Conservation (phyloP, 148 eudicot species). For the Camellia lanceoleosa region DNA sequence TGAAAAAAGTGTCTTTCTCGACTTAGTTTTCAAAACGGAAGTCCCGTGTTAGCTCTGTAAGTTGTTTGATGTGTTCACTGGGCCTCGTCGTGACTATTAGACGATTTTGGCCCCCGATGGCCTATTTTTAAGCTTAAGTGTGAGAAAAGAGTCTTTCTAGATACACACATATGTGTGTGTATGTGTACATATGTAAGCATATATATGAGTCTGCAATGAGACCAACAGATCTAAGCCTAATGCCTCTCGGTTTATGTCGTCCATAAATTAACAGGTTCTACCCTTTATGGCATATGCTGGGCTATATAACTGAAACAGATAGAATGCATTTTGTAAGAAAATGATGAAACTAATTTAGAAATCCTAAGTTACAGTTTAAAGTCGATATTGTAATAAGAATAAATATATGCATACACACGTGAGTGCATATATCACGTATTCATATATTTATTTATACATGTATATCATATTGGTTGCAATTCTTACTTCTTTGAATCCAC, state of each 20-base stretch:
- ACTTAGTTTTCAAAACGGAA: no score
- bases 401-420: not conserved
- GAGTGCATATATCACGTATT: not conserved
- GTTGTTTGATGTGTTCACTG: no score
- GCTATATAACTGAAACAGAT: not conserved
- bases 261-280: constrained; percentile 1
- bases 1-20: no score
- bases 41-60: no score
- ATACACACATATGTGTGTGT: no score
- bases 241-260: not conserved
- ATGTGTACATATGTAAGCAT: not conserved
- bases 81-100: no score
- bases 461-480: not conserved
- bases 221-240: not conserved
- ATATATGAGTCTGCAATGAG: not conserved
- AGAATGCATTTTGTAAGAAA: not conserved
- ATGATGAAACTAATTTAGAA: not conserved
- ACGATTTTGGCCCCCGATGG: no score
- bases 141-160: not conserved
- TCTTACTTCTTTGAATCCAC: not conserved
- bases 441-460: not conserved
- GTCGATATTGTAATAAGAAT: not conserved
- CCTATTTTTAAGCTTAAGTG: no score
- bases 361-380: not conserved
- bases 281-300: not conserved